phyloP scores from a whole-genome alignment of 768 basidiomycete genomes.

The Boletales sp. region DNA sequence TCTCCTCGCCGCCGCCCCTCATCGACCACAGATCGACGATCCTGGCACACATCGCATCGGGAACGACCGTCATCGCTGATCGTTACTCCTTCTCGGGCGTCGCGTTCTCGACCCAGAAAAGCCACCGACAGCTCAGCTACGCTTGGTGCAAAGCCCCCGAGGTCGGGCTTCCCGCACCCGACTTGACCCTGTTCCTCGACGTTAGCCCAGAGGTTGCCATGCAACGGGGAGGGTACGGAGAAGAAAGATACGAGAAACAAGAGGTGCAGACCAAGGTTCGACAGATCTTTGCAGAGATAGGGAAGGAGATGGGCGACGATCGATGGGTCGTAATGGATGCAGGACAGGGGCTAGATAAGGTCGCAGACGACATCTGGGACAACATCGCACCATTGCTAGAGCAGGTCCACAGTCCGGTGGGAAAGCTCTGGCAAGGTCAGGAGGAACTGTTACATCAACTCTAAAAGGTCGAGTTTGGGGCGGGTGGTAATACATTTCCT shows the following conservation, averaged over 20 bases:
- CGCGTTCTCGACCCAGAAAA: slow-evolving; percentile 74
- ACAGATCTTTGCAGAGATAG: slow-evolving; percentile 54
- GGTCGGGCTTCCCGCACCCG: slow-evolving; percentile 82
- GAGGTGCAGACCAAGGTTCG: slow-evolving; percentile 70
- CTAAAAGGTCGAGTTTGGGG: slow-evolving; percentile 5
- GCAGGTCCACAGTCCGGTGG: slow-evolving; percentile 40
- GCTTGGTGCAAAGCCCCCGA: slow-evolving; percentile 88
- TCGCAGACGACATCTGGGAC: slow-evolving; percentile 55
- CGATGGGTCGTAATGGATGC: slow-evolving; percentile 65
- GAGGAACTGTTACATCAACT: not conserved
- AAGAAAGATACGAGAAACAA: slow-evolving; percentile 82
- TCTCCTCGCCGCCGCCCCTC: not conserved
- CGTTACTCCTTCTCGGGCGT: slow-evolving; percentile 96
- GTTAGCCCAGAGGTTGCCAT: slow-evolving; percentile 68
- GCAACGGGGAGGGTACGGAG: slow-evolving; percentile 75
- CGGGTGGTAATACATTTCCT: slow-evolving; percentile 24
- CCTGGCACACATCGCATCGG: slow-evolving; percentile 49
- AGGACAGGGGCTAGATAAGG: slow-evolving; percentile 44
- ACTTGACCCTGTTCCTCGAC: slow-evolving; percentile 84
- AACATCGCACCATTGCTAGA: slow-evolving; percentile 40
- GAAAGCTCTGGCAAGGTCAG: slow-evolving; percentile 45
- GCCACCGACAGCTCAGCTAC: slow-evolving; percentile 47
- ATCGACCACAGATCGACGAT: slow-evolving; percentile 51
- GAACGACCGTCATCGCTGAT: slow-evolving; percentile 81
- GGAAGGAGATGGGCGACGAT: slow-evolving; percentile 42